Evolutionary conservation across 768 basidiomycete genomes (phyloP).

Genomic region (Leccinum imitatum): DNA sequence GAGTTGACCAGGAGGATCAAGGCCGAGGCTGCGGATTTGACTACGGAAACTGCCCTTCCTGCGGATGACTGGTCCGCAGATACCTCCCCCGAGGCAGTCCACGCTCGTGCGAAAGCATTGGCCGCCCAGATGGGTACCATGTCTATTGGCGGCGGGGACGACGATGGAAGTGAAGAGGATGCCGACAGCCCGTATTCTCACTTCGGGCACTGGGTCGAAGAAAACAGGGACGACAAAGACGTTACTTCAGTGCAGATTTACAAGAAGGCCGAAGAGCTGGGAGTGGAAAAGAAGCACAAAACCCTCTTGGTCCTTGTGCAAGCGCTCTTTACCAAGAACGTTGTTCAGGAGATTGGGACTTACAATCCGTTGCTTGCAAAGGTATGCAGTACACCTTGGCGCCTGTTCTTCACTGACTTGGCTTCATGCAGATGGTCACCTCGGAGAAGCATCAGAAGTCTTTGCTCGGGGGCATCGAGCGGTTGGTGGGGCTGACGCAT

Average conservation of each 20-base stretch:
- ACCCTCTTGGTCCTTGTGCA: constrained; percentile 80
- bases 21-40: constrained; percentile 80
- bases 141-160: constrained; percentile 57
- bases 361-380: constrained; percentile 75
- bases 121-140: constrained; percentile 56
- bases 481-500: constrained; percentile 70
- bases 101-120: constrained; percentile 73
- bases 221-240: constrained; percentile 47
- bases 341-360: constrained; percentile 59
- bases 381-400: constrained; percentile 31
- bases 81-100: constrained; percentile 86
- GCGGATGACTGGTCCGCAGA: constrained; percentile 92
- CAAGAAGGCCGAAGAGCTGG: constrained; percentile 88
- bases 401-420: constrained; percentile 4
- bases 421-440: constrained; percentile 64
- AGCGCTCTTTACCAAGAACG: constrained; percentile 75
- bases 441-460: constrained; percentile 97
- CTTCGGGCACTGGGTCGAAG: constrained; percentile 84
- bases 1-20: constrained; percentile 89
- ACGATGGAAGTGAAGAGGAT: constrained; percentile 88
- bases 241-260: constrained; percentile 60
- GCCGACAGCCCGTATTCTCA: constrained; percentile 81
- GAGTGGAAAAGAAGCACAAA: constrained; percentile 95
- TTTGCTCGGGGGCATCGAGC: constrained; percentile 90
- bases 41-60: constrained; percentile 54